Base-by-base conservation (phyloP, 768 basidiomycete species). In the Lactifluus echinatus region DNA sequence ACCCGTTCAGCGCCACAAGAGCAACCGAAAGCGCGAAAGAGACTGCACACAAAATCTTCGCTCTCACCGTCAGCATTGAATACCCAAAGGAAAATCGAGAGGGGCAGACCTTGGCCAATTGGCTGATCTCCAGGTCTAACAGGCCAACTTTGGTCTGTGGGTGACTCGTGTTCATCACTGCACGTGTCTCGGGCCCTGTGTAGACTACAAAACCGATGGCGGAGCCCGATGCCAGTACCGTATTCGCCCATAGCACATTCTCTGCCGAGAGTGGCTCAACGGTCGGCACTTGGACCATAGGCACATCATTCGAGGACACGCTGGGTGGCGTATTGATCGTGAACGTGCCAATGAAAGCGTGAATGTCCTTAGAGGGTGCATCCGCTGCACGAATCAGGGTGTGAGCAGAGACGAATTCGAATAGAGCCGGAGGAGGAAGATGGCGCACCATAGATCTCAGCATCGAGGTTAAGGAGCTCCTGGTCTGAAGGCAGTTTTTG, bases 131-230 rank as follows among this genome's bases (percentile, higher is more conserved):
- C 48, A 92, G 66, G 71, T 99, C 96, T 54, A 98, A 69, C 46
- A 94, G 67, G 3, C 96, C 96, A 45, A 90, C 81, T 70, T 99
- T 99, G 1, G 94, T 98, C 63, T 85, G 87, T 0, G 96, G 94
- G 71, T 95, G 93, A 64, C 90, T 93, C 4, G 96, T 99, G 64
- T 99, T 99, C 92, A 99, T 93, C 23, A 97, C 95, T 1, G 96
- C 96, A 54, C 96, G 77, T 7, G 95, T 98, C 70, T 99, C 94
- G 0, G 85, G 72, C 0, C 96, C 96, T 2, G 96, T 98, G 68
- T 97, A 99, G 3, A 96, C 78, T 21, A 99, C 84, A 54, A 98
- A 85, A 3, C 94, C 93, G 37, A 98, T 80, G 0, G 91, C 93
- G 23, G 86, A 86, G 1, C 95, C 96, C 0, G 96, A 92, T 19